Evolutionary conservation across 202 grass and related monocot species (phyloP).

Genomic region (Setaria viridis): DNA sequence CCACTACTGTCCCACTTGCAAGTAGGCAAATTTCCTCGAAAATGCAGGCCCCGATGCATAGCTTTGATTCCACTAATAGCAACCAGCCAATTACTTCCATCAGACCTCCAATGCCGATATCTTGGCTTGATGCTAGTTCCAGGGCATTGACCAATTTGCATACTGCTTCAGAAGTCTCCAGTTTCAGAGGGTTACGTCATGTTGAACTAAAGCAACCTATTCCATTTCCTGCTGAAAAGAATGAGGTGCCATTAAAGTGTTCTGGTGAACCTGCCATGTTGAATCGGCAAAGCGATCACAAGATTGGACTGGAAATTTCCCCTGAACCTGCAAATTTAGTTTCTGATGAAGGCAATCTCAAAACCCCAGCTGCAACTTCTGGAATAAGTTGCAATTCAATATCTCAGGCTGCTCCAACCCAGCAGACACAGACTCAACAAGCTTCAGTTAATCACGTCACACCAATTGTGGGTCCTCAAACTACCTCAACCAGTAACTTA

Average conservation of each 20-base stretch:
- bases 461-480: constrained; percentile 29
- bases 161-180: constrained; percentile 40
- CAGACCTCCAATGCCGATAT: constrained; percentile 52
- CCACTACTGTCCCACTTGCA: constrained; percentile 44
- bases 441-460: constrained; percentile 28
- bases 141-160: constrained; percentile 27
- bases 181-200: constrained; percentile 33
- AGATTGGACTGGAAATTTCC: constrained; percentile 35
- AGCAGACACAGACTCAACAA: constrained; percentile 16
- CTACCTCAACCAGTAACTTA: constrained; percentile 16
- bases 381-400: constrained; percentile 24
- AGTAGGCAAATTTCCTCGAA: constrained; percentile 59
- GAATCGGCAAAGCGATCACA: constrained; percentile 11
- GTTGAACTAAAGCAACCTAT: constrained; percentile 26
- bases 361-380: constrained; percentile 28
- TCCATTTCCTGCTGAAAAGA: constrained; percentile 41
- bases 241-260: constrained; percentile 23
- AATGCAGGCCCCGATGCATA: constrained; percentile 53
- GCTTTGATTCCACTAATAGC: constrained; percentile 57
- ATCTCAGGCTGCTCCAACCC: constrained; percentile 21
- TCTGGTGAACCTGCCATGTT: constrained; percentile 31
- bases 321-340: constrained; percentile 7
- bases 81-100: constrained; percentile 50
- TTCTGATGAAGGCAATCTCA: constrained; percentile 27
- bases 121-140: constrained; percentile 54